These are phyloP conservation scores for Corymbia citriodora DNA, from an alignment of 441 rosid genomes.

Conservation along the genomic window DNA sequence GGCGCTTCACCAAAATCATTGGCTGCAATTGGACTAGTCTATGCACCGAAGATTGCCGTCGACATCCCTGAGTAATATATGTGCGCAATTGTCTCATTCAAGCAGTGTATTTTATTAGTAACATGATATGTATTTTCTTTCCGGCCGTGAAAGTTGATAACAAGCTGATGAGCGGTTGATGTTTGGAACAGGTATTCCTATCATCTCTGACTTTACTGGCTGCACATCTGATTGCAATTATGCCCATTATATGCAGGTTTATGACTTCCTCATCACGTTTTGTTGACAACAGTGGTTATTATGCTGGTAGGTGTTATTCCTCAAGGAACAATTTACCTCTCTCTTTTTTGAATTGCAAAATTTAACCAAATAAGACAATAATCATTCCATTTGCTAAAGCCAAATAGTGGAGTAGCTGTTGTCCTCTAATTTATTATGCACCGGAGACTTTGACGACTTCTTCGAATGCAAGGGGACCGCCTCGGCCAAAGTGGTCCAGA, in stretches of 20 bases:
- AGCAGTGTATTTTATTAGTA: background rate
- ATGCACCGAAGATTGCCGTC: background rate
- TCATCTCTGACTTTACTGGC: background rate
- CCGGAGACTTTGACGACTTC: background rate
- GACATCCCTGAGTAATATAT: fast-evolving
- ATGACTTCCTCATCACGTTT: background rate
- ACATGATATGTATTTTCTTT: too few species aligned
- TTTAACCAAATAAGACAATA: fast-evolving
- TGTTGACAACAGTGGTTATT: background rate
- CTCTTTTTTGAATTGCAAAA: background rate
- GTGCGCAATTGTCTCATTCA: background rate
- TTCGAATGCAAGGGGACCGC: fast-evolving
- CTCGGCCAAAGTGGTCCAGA: fast-evolving
- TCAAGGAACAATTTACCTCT: background rate
- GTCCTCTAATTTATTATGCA: too few species aligned
- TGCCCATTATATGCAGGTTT: fast-evolving
- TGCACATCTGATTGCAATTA: too few species aligned
- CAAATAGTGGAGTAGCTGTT: background rate
- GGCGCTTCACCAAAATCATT: background rate
- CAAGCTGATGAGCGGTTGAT: background rate
- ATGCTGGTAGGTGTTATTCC: background rate
- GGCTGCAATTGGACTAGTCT: background rate
- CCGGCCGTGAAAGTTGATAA: too few species aligned
- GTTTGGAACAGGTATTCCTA: background rate
- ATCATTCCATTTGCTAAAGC: background rate